Evolutionary conservation across 345 rosid species (phyloP).

Genomic region (Corchorus capsularis): DNA sequence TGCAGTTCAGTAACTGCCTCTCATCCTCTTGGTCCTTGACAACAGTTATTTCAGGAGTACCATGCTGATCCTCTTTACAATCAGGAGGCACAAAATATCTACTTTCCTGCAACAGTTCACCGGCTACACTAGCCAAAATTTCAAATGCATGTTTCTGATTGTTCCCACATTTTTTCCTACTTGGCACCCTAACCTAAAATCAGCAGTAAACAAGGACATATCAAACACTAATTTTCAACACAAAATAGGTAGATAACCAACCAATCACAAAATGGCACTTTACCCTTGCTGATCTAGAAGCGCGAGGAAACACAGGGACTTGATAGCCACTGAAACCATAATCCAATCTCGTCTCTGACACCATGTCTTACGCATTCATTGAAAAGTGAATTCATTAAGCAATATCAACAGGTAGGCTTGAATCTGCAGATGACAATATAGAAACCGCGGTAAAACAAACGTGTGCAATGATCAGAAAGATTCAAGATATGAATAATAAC

Average conservation of each 20-base stretch:
- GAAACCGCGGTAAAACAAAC: neutral
- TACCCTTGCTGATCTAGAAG: constrained; percentile 19
- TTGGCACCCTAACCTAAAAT: constrained; percentile 28
- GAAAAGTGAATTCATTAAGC: constrained; percentile 25
- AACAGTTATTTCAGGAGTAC: neutral
- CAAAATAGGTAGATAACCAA: neutral
- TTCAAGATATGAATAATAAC: neutral
- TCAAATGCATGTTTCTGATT: constrained; percentile 29
- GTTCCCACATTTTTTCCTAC: constrained; percentile 27
- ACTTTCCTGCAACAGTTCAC: constrained; percentile 28
- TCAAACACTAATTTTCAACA: neutral
- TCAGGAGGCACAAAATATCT: constrained; percentile 20
- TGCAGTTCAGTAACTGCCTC: neutral
- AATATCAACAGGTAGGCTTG: constrained; percentile 10
- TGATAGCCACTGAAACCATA: constrained; percentile 17
- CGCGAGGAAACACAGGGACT: constrained; percentile 17
- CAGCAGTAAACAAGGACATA: constrained; percentile 10
- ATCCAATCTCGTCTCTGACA: constrained; percentile 9
- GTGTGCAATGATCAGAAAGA: neutral
- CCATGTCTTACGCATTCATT: constrained; percentile 23
- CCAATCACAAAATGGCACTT: neutral
- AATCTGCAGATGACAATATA: constrained; percentile 11
- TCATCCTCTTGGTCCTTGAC: constrained; percentile 8
- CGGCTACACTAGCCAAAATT: constrained; percentile 38
- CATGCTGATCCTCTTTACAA: neutral